Conservation (phyloP, 345 rosid genomes). For the Eucalyptus curtisii region DNA sequence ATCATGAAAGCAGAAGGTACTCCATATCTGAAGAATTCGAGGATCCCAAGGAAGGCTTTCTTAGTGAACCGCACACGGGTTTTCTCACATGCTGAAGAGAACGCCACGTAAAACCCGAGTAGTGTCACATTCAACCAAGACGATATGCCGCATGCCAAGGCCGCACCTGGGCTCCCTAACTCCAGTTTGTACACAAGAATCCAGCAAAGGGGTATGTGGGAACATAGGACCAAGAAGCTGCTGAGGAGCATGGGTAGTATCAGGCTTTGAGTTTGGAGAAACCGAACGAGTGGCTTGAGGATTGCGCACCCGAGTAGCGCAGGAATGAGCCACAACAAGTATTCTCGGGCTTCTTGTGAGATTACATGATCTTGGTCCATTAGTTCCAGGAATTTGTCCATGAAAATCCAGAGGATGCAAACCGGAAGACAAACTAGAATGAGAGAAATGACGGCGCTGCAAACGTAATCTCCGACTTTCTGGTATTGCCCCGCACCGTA, state of each 20-base stretch:
- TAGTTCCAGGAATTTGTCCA: slow-evolving; percentile 8
- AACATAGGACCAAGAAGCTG: slow-evolving; percentile 1
- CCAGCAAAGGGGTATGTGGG: slow-evolving; percentile 25
- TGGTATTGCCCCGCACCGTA: slow-evolving; percentile 16
- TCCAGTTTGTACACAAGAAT: slow-evolving; percentile 10
- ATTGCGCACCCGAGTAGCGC: slow-evolving; percentile 8
- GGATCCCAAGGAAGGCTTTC: slow-evolving; percentile 4
- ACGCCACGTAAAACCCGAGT: slow-evolving; percentile 13
- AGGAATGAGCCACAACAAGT: slow-evolving; percentile 17
- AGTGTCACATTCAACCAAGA: slow-evolving; percentile 28
- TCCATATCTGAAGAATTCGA: slow-evolving; percentile 19
- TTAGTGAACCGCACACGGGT: slow-evolving; percentile 4
- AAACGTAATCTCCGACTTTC: slow-evolving; percentile 6
- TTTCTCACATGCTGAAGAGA: slow-evolving; percentile 21
- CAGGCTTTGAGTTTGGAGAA: slow-evolving; percentile 16
- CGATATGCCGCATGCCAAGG: slow-evolving; percentile 26
- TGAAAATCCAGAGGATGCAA: slow-evolving; percentile 10
- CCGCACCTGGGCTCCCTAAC: slow-evolving; percentile 21
- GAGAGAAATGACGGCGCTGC: slow-evolving; percentile 9
- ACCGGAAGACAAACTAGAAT: slow-evolving; percentile 6
- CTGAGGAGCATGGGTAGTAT: slow-evolving; percentile 18
- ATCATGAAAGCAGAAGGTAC: slow-evolving; percentile 44
- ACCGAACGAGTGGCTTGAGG: slow-evolving; percentile 13
- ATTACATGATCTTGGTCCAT: slow-evolving; percentile 16
- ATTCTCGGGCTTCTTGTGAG: slow-evolving; percentile 10